A percentile compares a stretch with the other conserved stretches of the same genome.
These are phyloP conservation scores for Kalaharituber pfeilii DNA, from an alignment of 2,329 filamentous ascomycete species.

Conservation along the genomic window DNA sequence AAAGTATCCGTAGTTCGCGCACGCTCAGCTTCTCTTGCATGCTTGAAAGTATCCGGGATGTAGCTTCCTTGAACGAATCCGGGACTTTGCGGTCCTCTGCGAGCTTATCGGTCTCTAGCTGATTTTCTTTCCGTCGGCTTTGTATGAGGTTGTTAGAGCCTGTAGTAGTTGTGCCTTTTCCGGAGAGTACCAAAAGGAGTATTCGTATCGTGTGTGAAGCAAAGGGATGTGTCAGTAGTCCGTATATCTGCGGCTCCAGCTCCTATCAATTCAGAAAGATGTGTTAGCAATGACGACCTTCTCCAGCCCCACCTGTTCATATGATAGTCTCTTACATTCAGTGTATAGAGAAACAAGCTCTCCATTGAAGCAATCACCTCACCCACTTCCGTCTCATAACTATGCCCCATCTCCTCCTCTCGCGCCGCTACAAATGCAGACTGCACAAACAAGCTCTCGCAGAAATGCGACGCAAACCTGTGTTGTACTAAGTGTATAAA, in stretches of 20 bases:
- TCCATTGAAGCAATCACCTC: conserved; percentile 49
- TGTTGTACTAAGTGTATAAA: conserved; percentile 84
- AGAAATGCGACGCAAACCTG: conserved; percentile 93
- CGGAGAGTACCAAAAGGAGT: conserved; percentile 68
- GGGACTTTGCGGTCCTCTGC: conserved; percentile 42
- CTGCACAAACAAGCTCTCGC: conserved; percentile 76
- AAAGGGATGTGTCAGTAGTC: conserved; percentile 69
- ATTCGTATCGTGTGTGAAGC: conserved; percentile 83
- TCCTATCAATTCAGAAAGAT: conserved; percentile 36
- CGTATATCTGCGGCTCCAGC: conserved; percentile 67
- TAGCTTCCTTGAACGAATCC: conserved; percentile 54
- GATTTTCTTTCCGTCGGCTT: conserved; percentile 78
- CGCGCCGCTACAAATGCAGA: conserved; percentile 62
- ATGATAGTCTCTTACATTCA: conserved; percentile 27
- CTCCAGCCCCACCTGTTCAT: neutral
- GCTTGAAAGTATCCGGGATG: conserved; percentile 67
- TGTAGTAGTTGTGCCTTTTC: conserved; percentile 55
- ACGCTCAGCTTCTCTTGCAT: conserved; percentile 59
- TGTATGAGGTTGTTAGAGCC: conserved; percentile 59
- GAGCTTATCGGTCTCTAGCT: conserved; percentile 19
- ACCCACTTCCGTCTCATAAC: conserved; percentile 30
- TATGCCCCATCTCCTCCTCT: conserved; percentile 35
- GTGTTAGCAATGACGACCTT: neutral
- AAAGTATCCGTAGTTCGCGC: conserved; percentile 63
- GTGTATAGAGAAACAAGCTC: conserved; percentile 60